Percentiles rank a stretch among this genome's conserved stretches.
Evolutionary conservation across 1,284 basidiomycete species (phyloP).

Genomic region (Coniferiporia weirii): DNA sequence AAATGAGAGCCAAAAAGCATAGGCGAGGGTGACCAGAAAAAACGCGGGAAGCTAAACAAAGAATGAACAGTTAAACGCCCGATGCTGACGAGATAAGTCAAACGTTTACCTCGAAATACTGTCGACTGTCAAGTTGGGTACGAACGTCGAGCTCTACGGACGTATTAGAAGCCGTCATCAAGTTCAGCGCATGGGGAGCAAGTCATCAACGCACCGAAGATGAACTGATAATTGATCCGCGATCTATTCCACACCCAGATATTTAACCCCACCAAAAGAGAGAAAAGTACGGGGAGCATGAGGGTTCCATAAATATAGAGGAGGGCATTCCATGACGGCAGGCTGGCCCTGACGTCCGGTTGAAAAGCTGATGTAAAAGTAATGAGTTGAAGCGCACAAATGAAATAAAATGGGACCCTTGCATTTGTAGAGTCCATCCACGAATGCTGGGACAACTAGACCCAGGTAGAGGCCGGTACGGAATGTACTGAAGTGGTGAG

Average conservation of each 20-base stretch:
- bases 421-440: constrained; percentile 70
- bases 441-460: constrained; percentile 69
- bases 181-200: not conserved
- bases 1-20: constrained; percentile 86
- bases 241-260: constrained; percentile 70
- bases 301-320: constrained; percentile 80
- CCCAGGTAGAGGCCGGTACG: constrained; percentile 76
- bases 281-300: constrained; percentile 73
- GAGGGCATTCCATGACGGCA: constrained; percentile 68
- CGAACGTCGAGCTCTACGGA: constrained; percentile 68
- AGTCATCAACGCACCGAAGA: constrained; percentile 58
- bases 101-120: constrained; percentile 70
- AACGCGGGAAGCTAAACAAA: constrained; percentile 67
- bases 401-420: constrained; percentile 23
- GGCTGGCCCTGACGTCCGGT: constrained; percentile 44
- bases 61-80: not conserved
- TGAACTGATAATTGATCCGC: constrained; percentile 88
- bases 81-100: not conserved
- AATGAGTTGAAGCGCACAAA: not conserved
- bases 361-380: constrained; percentile 48
- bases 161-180: not conserved
- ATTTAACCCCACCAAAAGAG: constrained; percentile 78
- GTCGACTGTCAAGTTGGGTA: constrained; percentile 71
- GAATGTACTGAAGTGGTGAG: constrained; percentile 76
- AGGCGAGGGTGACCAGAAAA: constrained; percentile 70